Evolutionary conservation across 352 stramenopile genomes (phyloP).

Genomic region (Phytophthora sojae): DNA sequence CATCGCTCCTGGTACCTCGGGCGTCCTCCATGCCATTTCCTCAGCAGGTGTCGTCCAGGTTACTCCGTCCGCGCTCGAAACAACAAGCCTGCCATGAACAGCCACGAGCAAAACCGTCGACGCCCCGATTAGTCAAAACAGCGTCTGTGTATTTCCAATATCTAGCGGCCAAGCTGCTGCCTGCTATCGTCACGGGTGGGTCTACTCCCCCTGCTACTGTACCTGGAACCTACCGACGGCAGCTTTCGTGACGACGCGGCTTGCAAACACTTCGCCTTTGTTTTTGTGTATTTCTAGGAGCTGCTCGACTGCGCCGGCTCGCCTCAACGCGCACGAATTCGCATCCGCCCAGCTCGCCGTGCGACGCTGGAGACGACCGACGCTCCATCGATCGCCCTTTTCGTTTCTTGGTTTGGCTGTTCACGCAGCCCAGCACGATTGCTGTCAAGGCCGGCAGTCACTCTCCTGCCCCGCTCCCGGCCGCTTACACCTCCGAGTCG

Average conservation of each 20-base stretch:
- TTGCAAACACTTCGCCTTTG: slow-evolving; percentile 20
- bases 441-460: neutral
- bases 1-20: slow-evolving; percentile 2
- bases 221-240: neutral
- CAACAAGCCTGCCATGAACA: slow-evolving; percentile 14
- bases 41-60: neutral
- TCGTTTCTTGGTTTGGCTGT: slow-evolving; percentile 19
- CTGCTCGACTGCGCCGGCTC: slow-evolving; percentile 24
- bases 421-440: neutral
- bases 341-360: slow-evolving; percentile 3
- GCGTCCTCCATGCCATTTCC: slow-evolving; percentile 22
- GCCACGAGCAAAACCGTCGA: slow-evolving; percentile 20
- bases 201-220: slow-evolving; percentile 5
- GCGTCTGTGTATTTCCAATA: slow-evolving; percentile 29
- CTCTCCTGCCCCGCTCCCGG: neutral
- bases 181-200: slow-evolving; percentile 7
- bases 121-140: slow-evolving; percentile 15
- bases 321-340: slow-evolving; percentile 9
- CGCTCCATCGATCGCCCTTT: slow-evolving; percentile 4
- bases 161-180: slow-evolving; percentile 20
- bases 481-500: slow-evolving; percentile 85
- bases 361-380: slow-evolving; percentile 16
- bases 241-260: slow-evolving; percentile 15
- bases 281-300: slow-evolving; percentile 41
- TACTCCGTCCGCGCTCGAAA: neutral